These are phyloP conservation scores for Lachancea kluyveri DNA, from an alignment of 805 yeast genomes.

Conservation along the genomic window DNA sequence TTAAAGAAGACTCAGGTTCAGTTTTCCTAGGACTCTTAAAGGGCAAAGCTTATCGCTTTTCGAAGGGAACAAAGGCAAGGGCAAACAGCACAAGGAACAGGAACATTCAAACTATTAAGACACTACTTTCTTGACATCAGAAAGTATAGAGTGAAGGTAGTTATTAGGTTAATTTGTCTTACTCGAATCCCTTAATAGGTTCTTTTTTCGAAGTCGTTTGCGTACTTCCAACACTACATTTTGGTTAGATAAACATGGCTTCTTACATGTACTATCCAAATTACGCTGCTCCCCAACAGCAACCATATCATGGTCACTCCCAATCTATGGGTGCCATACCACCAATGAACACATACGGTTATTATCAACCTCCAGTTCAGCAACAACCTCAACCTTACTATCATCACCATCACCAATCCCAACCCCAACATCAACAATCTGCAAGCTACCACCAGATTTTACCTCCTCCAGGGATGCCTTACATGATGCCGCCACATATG, in stretches of 20 bases:
- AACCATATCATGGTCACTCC: slow-evolving; percentile 9
- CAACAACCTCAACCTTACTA: slow-evolving; percentile 14
- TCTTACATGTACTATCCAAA: slow-evolving; percentile 12
- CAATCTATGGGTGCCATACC: slow-evolving; percentile 9
- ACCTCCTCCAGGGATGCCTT: slow-evolving; percentile 21
- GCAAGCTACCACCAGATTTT: slow-evolving; percentile 10
- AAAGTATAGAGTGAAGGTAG: slow-evolving; percentile 20
- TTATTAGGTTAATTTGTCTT: slow-evolving; percentile 31
- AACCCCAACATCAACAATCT: slow-evolving; percentile 6
- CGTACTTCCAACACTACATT: not conserved
- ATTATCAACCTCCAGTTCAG: slow-evolving; percentile 15
- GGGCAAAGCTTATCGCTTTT: too few relatives aligned
- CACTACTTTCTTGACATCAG: slow-evolving; percentile 2
- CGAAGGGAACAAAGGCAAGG: too few relatives aligned
- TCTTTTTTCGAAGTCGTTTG: slow-evolving; percentile 1
- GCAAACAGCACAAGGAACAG: too few relatives aligned
- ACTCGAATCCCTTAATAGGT: slow-evolving; percentile 9
- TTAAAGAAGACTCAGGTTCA: too few relatives aligned
- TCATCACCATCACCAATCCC: slow-evolving; percentile 7
- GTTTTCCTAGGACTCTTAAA: too few relatives aligned
- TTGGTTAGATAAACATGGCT: slow-evolving; percentile 7
- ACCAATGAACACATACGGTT: slow-evolving; percentile 12
- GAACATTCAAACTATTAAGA: slow-evolving; percentile 6
- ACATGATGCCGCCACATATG: slow-evolving; percentile 7
- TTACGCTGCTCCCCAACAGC: slow-evolving; percentile 9